Evolutionary conservation across 2,329 filamentous ascomycete genomes (phyloP).

Genomic region (Fusarium caatingaense): DNA sequence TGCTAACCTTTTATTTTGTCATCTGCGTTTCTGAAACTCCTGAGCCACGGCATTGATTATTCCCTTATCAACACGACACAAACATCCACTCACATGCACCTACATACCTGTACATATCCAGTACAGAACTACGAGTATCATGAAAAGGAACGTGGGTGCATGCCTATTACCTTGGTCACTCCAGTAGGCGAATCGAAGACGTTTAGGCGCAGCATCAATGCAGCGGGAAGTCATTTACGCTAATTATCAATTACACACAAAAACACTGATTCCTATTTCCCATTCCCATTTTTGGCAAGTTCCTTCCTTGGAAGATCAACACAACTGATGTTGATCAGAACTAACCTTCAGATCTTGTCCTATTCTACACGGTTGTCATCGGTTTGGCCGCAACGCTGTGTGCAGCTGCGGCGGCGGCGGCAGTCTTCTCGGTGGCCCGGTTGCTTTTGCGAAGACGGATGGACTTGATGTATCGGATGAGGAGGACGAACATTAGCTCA

Average conservation of each 20-base stretch:
- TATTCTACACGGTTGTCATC: slow-evolving; percentile 34
- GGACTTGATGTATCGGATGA: slow-evolving; percentile 83
- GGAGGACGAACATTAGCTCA: slow-evolving; percentile 86
- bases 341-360: slow-evolving; percentile 8
- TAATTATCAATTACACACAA: slow-evolving; percentile 30
- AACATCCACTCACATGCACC: no score
- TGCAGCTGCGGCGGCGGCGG: slow-evolving; percentile 58
- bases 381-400: slow-evolving; percentile 59
- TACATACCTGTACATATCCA: no score
- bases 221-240: background rate
- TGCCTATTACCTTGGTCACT: no score
- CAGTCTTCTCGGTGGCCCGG: slow-evolving; percentile 71
- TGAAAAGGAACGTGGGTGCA: no score
- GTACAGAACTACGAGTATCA: no score
- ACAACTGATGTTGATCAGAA: background rate
- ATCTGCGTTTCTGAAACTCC: no score
- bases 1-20: no score
- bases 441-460: slow-evolving; percentile 76
- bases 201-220: no score
- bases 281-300: slow-evolving; percentile 23
- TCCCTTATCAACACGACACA: no score
- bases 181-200: no score
- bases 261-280: slow-evolving; percentile 26
- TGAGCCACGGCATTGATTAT: no score
- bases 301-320: slow-evolving; percentile 29